Conservation (phyloP, 2,329 filamentous ascomycete genomes). For the Clonostachys chloroleuca region DNA sequence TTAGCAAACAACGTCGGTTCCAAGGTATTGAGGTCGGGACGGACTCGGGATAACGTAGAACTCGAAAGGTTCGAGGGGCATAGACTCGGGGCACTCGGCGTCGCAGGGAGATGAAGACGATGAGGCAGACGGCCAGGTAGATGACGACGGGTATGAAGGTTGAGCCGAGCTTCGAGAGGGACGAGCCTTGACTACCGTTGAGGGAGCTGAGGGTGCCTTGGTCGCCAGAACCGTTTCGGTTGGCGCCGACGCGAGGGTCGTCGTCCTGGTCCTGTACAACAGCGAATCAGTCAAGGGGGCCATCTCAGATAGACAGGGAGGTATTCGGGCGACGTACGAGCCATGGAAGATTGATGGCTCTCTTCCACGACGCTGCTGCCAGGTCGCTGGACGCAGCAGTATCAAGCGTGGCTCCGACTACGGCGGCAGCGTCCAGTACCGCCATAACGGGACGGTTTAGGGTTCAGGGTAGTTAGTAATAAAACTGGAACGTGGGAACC, state of each 20-base stretch:
- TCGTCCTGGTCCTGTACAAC: constrained; percentile 2
- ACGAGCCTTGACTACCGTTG: constrained; percentile 23
- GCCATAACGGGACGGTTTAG: too few species aligned
- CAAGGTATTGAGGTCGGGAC: constrained; percentile 5
- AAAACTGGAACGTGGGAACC: too few species aligned
- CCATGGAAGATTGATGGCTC: too few species aligned
- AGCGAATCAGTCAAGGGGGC: too few species aligned
- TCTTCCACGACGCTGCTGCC: too few species aligned
- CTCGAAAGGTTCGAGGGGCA: constrained; percentile 44
- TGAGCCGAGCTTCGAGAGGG: constrained; percentile 30
- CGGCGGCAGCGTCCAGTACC: too few species aligned
- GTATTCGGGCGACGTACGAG: too few species aligned
- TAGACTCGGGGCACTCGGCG: constrained; percentile 48
- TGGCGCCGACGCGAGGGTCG: constrained; percentile 27
- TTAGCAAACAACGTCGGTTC: not conserved
- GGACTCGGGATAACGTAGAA: constrained; percentile 38
- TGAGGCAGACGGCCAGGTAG: constrained; percentile 43
- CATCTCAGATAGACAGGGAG: too few species aligned
- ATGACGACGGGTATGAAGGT: constrained; percentile 51
- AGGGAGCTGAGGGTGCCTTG: constrained; percentile 25
- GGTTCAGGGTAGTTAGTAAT: too few species aligned
- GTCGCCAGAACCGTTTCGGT: constrained; percentile 21
- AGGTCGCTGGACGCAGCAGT: too few species aligned
- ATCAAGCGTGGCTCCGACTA: too few species aligned
- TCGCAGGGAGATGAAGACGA: constrained; percentile 44